phyloP scores from a whole-genome alignment of 1,284 basidiomycete species.

The Hemileia vastatrix region DNA sequence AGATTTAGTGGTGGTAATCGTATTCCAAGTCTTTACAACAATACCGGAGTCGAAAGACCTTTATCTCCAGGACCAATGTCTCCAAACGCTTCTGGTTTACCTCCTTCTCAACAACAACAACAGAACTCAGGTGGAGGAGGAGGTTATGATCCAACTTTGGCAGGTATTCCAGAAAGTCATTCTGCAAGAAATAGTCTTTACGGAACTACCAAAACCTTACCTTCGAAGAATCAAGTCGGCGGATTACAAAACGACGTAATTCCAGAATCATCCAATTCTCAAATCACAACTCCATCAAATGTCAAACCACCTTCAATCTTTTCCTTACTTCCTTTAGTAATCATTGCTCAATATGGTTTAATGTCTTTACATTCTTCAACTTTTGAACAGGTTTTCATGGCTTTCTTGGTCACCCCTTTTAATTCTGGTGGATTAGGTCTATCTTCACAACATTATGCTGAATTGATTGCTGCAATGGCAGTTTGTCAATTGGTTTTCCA shows the following conservation, averaged over 20 bases:
- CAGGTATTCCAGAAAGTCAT: slow-evolving; percentile 30
- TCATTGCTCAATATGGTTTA: slow-evolving; percentile 41
- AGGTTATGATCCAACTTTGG: slow-evolving; percentile 34
- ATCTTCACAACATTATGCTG: slow-evolving; percentile 42
- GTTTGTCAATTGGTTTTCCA: slow-evolving; percentile 34
- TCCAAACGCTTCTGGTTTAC: slow-evolving; percentile 3
- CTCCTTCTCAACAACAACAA: neutral
- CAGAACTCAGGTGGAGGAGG: neutral
- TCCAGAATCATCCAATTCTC: slow-evolving; percentile 6
- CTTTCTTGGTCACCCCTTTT: slow-evolving; percentile 42
- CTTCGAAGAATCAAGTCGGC: no score
- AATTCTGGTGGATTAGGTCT: slow-evolving; percentile 40
- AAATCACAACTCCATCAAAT: no score
- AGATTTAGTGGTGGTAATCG: slow-evolving; percentile 47
- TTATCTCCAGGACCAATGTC: slow-evolving; percentile 24
- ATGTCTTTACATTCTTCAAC: slow-evolving; percentile 42
- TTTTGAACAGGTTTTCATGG: slow-evolving; percentile 44
- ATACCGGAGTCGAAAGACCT: slow-evolving; percentile 64
- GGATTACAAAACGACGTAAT: neutral
- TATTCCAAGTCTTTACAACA: slow-evolving; percentile 62
- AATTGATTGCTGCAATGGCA: slow-evolving; percentile 41
- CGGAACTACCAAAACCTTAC: neutral
- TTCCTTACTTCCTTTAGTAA: slow-evolving; percentile 32
- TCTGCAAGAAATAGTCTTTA: neutral
- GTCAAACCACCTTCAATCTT: no score